phyloP scores from a whole-genome alignment of 2,329 filamentous ascomycete genomes.

The Ceratocystis destructans region DNA sequence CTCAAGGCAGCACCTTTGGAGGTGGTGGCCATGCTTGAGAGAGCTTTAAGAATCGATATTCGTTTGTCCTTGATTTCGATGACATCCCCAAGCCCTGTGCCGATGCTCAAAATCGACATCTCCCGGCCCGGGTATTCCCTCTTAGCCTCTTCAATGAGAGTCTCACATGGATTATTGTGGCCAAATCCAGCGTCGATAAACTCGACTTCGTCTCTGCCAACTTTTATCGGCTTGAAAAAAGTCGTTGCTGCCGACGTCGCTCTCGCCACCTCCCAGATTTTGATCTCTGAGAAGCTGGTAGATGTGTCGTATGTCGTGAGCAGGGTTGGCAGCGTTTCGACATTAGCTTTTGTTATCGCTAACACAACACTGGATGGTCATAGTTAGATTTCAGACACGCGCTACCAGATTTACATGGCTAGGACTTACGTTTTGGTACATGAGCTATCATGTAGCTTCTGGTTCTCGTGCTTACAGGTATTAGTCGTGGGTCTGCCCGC shows the following conservation, averaged over 20 bases:
- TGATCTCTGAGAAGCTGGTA: conserved; percentile 20
- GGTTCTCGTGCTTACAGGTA: neutral
- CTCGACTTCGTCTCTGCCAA: conserved; percentile 23
- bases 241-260: conserved; percentile 24
- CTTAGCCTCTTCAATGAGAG: conserved; percentile 24
- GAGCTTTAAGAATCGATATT: neutral
- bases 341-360: neutral
- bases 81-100: conserved; percentile 23
- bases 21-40: neutral
- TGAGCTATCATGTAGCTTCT: neutral
- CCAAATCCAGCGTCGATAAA: conserved; percentile 26
- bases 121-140: conserved; percentile 21
- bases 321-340: conserved; percentile 20
- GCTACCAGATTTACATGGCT: too few species aligned
- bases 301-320: conserved; percentile 24
- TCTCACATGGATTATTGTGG: conserved; percentile 26
- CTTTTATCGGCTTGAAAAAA: conserved; percentile 25
- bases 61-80: conserved; percentile 20
- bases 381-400: neutral
- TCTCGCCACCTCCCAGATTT: conserved; percentile 25
- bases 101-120: conserved; percentile 23
- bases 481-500: neutral
- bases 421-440: neutral
- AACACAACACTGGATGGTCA: neutral
- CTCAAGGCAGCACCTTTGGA: neutral